Base-by-base conservation (phyloP, 2,329 filamentous ascomycete genomes). In the Penicillium sp. region DNA sequence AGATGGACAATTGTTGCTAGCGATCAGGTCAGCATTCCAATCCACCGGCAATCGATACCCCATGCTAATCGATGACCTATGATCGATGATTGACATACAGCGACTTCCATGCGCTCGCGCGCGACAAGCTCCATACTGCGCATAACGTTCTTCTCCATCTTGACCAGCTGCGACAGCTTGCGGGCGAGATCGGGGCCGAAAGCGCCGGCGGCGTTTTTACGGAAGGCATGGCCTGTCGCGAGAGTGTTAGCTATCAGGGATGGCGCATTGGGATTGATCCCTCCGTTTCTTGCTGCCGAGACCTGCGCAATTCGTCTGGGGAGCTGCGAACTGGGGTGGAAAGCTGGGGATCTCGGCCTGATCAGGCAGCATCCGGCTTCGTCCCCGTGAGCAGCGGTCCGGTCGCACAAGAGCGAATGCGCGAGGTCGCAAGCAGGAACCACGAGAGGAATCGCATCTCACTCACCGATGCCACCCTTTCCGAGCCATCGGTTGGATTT, bases 141-240 rank as follows among this genome's bases (percentile, higher is more conserved):
- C 94, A 99, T 99, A 51, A 97, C 90, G 72, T 99, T 97, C 86
- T 99, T 99, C 80, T 99, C 94, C 94, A 99, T 99, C 85, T 99
- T 99, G 59, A 99, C 94, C 46, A 99, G 84, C 79, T 96, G 90
- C 33, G 92, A 91, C 57, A 99, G 87, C 84, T 99, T 99, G 84
- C 96, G 97, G 52, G 94, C 89, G 52, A 99, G 86, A 68, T 99
- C 94, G 51, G 92, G 85, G 29, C 85, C 85, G 67, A 80, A 81
- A 53, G 78, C 77, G 32, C 79, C 79, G 20, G 78, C 78, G 45
- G 79, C 70, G 39, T 76, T 73, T 64, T 79, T 80, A 54, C 78
- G 75, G 66, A 81, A 80, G 34, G 80, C 84, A 80, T 89, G 84
- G 69, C 87, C 86, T 87, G 41, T 42, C 21, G n/a, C 30, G 27